Evolutionary conservation across 2,329 filamentous ascomycete species (phyloP).

Genomic region (Mariannaea elegans): DNA sequence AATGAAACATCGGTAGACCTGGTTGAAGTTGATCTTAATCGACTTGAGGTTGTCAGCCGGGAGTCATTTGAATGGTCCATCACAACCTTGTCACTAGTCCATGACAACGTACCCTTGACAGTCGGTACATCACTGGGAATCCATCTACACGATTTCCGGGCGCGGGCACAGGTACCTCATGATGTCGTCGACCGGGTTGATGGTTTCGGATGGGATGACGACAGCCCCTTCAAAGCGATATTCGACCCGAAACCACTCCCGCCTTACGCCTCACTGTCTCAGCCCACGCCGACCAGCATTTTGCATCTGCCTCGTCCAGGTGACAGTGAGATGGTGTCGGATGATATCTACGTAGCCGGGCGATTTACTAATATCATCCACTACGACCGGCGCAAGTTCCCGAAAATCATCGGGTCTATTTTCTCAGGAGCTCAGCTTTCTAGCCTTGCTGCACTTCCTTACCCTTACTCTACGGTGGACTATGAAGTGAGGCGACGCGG

Average conservation of each 20-base stretch:
- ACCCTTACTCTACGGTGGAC: slow-evolving; percentile 70
- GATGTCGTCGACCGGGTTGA: slow-evolving; percentile 51
- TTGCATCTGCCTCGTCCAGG: slow-evolving; percentile 74
- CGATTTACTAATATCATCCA: slow-evolving; percentile 88
- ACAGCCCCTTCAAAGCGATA: slow-evolving; percentile 49
- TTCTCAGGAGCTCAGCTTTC: slow-evolving; percentile 85
- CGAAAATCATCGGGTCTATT: slow-evolving; percentile 78
- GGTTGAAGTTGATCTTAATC: slow-evolving; percentile 83
- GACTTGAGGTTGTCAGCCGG: slow-evolving; percentile 73
- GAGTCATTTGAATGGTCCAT: slow-evolving; percentile 84
- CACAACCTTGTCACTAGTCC: slow-evolving; percentile 78
- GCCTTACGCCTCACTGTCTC: slow-evolving; percentile 76
- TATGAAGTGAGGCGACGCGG: slow-evolving; percentile 65
- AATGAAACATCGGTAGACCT: slow-evolving; percentile 55
- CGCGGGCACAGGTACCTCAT: slow-evolving; percentile 42
- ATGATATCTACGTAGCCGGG: slow-evolving; percentile 88
- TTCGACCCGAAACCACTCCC: slow-evolving; percentile 63
- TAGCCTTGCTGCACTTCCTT: slow-evolving; percentile 74
- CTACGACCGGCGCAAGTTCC: slow-evolving; percentile 89
- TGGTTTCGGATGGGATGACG: slow-evolving; percentile 30
- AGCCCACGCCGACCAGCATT: slow-evolving; percentile 84
- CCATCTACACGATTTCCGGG: slow-evolving; percentile 82
- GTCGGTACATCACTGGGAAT: slow-evolving; percentile 85
- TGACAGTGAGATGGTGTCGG: slow-evolving; percentile 64
- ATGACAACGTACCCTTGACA: slow-evolving; percentile 75